A percentile compares a stretch with the other conserved stretches of the same genome.
Evolutionary conservation across 495 filamentous ascomycete genomes (phyloP).

Genomic region (Entonaema liquescens): DNA sequence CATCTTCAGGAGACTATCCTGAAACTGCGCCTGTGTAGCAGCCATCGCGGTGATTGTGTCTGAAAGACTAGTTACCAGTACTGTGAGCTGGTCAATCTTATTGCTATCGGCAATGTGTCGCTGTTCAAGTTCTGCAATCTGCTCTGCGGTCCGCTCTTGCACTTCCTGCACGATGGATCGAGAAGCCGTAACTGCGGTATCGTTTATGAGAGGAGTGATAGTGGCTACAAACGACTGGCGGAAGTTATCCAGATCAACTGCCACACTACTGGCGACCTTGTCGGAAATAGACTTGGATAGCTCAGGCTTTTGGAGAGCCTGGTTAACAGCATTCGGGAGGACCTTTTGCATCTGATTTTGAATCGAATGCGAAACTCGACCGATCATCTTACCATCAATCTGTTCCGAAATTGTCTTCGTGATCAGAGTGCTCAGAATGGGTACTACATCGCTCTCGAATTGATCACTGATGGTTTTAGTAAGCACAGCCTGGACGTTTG

Average conservation of each 20-base stretch:
- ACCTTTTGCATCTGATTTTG: constrained; percentile 68
- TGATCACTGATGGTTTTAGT: constrained; percentile 71
- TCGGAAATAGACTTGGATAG: constrained; percentile 76
- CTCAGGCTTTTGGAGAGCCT: constrained; percentile 74
- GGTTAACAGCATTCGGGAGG: constrained; percentile 51
- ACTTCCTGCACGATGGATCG: constrained; percentile 70
- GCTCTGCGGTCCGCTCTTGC: constrained; percentile 68
- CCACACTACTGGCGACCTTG: constrained; percentile 69
- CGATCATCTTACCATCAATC: constrained; percentile 55
- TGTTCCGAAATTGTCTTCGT: constrained; percentile 57
- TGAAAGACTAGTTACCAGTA: constrained; percentile 72
- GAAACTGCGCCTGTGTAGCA: constrained; percentile 68
- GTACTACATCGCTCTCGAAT: constrained; percentile 72
- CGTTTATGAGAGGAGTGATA: constrained; percentile 72
- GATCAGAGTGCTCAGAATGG: constrained; percentile 56
- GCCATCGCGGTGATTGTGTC: constrained; percentile 78
- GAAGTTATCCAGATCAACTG: constrained; percentile 74
- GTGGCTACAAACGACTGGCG: constrained; percentile 65
- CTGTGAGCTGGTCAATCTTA: constrained; percentile 86
- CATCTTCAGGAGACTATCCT: constrained; percentile 65
- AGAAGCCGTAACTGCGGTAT: constrained; percentile 59
- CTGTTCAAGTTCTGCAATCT: constrained; percentile 71
- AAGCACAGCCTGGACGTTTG: constrained; percentile 87
- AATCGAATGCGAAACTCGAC: constrained; percentile 61
- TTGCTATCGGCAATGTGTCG: constrained; percentile 72